Evolutionary conservation across 805 yeast genomes (phyloP).

Genomic region (Metschnikowia aberdeeniae): DNA sequence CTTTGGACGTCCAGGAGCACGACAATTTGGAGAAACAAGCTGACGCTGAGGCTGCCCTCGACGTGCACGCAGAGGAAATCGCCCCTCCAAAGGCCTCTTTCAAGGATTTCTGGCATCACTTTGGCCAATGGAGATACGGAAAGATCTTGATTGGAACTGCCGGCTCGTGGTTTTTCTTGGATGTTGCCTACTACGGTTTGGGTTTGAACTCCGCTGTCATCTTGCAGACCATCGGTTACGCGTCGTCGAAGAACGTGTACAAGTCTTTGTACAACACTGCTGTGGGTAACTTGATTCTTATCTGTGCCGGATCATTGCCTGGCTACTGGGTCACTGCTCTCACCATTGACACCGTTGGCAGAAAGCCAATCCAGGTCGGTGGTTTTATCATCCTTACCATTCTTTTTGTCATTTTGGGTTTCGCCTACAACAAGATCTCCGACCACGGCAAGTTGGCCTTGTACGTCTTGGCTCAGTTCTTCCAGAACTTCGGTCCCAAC

Average conservation of each 20-base stretch:
- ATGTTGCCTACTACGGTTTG: conserved; percentile 87
- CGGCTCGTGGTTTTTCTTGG: conserved; percentile 86
- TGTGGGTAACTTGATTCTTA: conserved; percentile 88
- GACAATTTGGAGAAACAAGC: conserved; percentile 53
- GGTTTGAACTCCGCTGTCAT: conserved; percentile 78
- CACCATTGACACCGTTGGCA: conserved; percentile 74
- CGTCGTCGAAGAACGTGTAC: conserved; percentile 68
- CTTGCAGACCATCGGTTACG: conserved; percentile 79
- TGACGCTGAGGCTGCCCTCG: conserved; percentile 43
- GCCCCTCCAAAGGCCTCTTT: conserved; percentile 80
- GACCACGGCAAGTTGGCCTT: conserved; percentile 69
- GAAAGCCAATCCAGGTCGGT: conserved; percentile 75
- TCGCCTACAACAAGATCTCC: conserved; percentile 69
- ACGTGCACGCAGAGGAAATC: conserved; percentile 33
- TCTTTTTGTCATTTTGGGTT: conserved; percentile 77
- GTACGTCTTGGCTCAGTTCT: conserved; percentile 78
- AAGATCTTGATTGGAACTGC: conserved; percentile 85
- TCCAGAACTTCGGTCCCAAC: conserved; percentile 92
- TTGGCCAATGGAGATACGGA: conserved; percentile 82
- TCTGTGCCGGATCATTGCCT: conserved; percentile 93
- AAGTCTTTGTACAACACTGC: conserved; percentile 66
- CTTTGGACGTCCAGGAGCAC: conserved; percentile 68
- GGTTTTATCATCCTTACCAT: conserved; percentile 72
- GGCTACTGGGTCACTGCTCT: conserved; percentile 89
- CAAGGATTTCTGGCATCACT: conserved; percentile 67